phyloP scores from a whole-genome alignment of 805 yeast species.

The Ogataea ramenticola region DNA sequence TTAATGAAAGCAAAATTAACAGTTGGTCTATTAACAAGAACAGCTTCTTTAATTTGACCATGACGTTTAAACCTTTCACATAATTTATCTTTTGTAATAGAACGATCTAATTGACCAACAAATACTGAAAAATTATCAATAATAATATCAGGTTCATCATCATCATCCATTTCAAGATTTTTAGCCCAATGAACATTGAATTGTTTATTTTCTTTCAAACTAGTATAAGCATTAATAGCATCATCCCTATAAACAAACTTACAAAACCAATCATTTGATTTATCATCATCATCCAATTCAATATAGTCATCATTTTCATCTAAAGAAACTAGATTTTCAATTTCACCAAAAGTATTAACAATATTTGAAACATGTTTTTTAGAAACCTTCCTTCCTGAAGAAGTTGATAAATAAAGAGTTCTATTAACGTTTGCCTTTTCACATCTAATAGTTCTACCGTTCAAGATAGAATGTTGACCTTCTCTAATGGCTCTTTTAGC shows the following conservation, averaged over 20 bases:
- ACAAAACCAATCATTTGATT: constrained; percentile 54
- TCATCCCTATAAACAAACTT: constrained; percentile 79
- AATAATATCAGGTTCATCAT: constrained; percentile 29
- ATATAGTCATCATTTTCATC: constrained; percentile 9
- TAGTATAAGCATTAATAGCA: constrained; percentile 79
- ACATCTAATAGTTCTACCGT: constrained; percentile 76
- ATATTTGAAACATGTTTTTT: constrained; percentile 28
- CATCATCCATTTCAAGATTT: constrained; percentile 50
- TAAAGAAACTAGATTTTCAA: constrained; percentile 50
- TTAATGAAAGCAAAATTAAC: constrained; percentile 68
- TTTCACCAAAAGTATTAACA: constrained; percentile 58
- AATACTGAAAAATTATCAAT: constrained; percentile 72
- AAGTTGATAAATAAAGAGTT: constrained; percentile 56
- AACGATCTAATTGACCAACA: constrained; percentile 62
- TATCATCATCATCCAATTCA: neutral
- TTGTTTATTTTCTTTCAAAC: constrained; percentile 44
- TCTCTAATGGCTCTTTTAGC: constrained; percentile 58
- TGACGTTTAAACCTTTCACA: constrained; percentile 54
- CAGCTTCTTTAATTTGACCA: constrained; percentile 54
- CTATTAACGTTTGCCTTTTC: constrained; percentile 90
- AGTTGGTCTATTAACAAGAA: constrained; percentile 45
- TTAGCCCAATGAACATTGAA: constrained; percentile 82
- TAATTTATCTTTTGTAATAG: constrained; percentile 49
- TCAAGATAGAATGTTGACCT: constrained; percentile 63
- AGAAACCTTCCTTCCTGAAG: constrained; percentile 10